Evolutionary conservation across 139 green algal genomes (phyloP), one percentile per base, ranked within the genome.

Genomic region (Desmodesmus armatus): DNA sequence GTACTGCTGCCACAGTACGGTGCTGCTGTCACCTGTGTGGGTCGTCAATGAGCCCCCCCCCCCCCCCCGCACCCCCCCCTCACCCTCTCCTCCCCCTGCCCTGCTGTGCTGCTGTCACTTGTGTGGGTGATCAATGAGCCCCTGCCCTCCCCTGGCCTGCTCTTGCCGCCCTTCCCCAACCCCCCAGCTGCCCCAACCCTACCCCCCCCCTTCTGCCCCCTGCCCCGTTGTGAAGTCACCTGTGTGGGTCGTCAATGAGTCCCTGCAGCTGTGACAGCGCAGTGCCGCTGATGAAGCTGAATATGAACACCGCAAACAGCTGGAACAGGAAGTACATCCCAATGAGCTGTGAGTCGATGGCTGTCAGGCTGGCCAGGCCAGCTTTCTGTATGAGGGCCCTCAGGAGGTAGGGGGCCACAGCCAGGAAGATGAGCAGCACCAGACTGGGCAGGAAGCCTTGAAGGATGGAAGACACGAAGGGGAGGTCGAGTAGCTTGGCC

Each of bases 391-490:
- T 92, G 75, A 97, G 91, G 21, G 86, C 27, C 19, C 40, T 47
- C 55, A 97, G 88, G 41, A 97, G 81, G 19, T 73, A 80, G 21
- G 94, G 94, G 80, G 96, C 78, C 41, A 96, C 60, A 0, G 83
- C 83, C 76, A 96, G 78, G 88, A 97, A 97, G 66, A 95, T 92
- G 70, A 94, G 95, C 63, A 96, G 89, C 15, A 91, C 90, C n/a
- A 94, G 88, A 4, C 73, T 77, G 0, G 85, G 85, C 13, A 89
- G 44, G 69, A 89, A 82, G 7, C 74, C 85, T 71, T 87, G 72
- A 5, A 89, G n/a, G 35, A 89, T 6, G 5, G 65, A 78, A 9
- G 71, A 75, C 11, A 87, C 71, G 21, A 87, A 35, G 25, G 47
- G 82, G 3, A 87, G 51, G 9, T 71, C 29, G 31, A 77, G 23